Evolutionary conservation across 75 land plant genomes (phyloP).

Genomic region (Adiantum capillusveneris): DNA sequence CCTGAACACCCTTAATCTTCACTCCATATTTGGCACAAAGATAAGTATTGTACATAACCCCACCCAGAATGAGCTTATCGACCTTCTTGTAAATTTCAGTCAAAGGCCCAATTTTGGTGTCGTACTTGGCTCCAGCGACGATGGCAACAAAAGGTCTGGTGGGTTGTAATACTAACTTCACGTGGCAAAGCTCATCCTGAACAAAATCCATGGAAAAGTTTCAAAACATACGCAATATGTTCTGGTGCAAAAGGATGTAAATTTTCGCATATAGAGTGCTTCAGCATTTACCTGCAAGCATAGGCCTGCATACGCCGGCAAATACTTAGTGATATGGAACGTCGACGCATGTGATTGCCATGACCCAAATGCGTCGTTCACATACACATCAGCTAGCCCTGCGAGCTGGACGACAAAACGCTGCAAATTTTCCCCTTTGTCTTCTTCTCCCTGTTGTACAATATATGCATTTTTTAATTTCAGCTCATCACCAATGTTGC

Average conservation of each 20-base stretch:
- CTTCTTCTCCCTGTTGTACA: conserved; percentile 36
- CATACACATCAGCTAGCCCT: conserved; percentile 48
- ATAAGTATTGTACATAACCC: conserved; percentile 40
- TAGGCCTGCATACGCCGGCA: conserved; percentile 45
- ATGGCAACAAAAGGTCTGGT: conserved; percentile 40
- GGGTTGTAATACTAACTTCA: conserved; percentile 31
- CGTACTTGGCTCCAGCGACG: conserved; percentile 49
- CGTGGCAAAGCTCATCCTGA: conserved; percentile 36
- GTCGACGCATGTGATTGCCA: conserved; percentile 50
- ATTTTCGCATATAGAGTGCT: too few species aligned
- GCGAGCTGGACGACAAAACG: conserved; percentile 39
- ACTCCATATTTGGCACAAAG: conserved; percentile 51
- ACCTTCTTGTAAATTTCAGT: conserved; percentile 39
- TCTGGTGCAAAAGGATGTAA: too few species aligned
- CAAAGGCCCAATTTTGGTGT: conserved; percentile 45
- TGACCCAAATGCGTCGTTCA: conserved; percentile 48
- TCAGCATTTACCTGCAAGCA: conserved; percentile 36
- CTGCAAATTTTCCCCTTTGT: conserved; percentile 35
- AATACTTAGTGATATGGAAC: conserved; percentile 33
- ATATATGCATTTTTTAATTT: background rate
- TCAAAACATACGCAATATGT: too few species aligned
- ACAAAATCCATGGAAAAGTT: too few species aligned
- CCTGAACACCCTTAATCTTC: conserved; percentile 46
- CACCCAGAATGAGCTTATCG: conserved; percentile 40
- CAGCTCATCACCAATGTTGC: background rate